A percentile compares a stretch with the other conserved stretches of the same genome.
Evolutionary conservation across 176 grass and related monocot species (phyloP).

Genomic region (Raddia guianensis): DNA sequence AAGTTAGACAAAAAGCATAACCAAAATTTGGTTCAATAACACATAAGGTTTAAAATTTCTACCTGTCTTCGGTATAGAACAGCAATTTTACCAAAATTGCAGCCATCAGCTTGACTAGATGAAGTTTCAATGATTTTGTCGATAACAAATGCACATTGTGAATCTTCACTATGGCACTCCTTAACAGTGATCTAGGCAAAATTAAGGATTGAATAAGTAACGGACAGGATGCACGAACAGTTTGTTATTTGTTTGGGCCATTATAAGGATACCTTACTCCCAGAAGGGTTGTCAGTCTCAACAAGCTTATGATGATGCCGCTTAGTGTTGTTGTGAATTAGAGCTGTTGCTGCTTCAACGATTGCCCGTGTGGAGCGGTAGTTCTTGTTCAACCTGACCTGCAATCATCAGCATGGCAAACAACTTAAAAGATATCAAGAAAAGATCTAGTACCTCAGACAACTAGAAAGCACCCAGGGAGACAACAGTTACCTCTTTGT

Average conservation of each 20-base stretch:
- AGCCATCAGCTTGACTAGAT: conserved; percentile 52
- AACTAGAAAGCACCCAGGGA: neutral
- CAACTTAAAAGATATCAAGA: conserved; percentile 33
- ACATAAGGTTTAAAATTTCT: conserved; percentile 26
- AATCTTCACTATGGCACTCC: conserved; percentile 91
- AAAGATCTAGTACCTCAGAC: conserved; percentile 14
- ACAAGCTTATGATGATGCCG: conserved; percentile 58
- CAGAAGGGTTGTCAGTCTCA: conserved; percentile 85
- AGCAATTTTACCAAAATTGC: conserved; percentile 72
- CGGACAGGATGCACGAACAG: conserved; percentile 22
- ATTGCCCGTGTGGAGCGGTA: conserved; percentile 85
- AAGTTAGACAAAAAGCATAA: conserved; percentile 39
- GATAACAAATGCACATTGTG: conserved; percentile 91
- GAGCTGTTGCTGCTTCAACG: conserved; percentile 88
- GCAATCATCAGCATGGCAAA: conserved; percentile 36
- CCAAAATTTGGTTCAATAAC: conserved; percentile 35
- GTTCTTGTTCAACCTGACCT: conserved; percentile 94
- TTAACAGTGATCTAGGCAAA: conserved; percentile 77
- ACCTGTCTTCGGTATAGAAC: conserved; percentile 92
- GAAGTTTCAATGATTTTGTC: conserved; percentile 94
- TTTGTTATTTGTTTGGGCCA: neutral
- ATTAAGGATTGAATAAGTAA: conserved; percentile 43
- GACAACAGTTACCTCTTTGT: conserved; percentile 68
- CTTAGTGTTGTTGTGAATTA: conserved; percentile 89
- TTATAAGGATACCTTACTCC: conserved; percentile 72